Evolutionary conservation across 805 yeast genomes (phyloP).

Genomic region (Teunomyces stri): DNA sequence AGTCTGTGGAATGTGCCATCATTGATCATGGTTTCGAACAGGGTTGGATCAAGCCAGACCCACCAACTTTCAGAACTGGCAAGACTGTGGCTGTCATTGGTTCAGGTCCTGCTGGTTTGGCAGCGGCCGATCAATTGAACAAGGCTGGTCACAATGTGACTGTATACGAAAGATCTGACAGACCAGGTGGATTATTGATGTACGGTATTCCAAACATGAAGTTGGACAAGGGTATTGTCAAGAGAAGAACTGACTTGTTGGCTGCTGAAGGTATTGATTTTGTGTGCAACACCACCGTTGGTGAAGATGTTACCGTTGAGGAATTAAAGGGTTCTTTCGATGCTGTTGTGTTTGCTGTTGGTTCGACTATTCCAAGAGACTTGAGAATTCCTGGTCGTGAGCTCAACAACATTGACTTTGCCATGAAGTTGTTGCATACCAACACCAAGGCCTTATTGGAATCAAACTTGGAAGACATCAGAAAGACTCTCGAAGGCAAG

Average conservation of each 20-base stretch:
- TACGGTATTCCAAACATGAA: conserved; percentile 99
- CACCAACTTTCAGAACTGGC: conserved; percentile 81
- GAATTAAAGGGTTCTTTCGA: conserved; percentile 64
- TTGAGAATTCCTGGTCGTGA: conserved; percentile 92
- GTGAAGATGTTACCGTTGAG: conserved; percentile 74
- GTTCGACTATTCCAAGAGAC: conserved; percentile 96
- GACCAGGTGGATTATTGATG: conserved; percentile 97
- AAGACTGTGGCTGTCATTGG: conserved; percentile 85
- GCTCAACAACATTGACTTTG: conserved; percentile 84
- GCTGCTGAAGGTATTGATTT: conserved; percentile 87
- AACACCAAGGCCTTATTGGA: conserved; percentile 90
- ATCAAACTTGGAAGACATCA: conserved; percentile 73
- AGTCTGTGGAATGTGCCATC: conserved; percentile 92
- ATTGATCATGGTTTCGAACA: conserved; percentile 94
- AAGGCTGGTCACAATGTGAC: conserved; percentile 92
- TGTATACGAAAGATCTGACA: conserved; percentile 89
- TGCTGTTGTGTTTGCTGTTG: conserved; percentile 89
- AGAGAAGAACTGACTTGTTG: conserved; percentile 88
- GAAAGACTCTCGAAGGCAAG: conserved; percentile 73
- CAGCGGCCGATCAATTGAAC: conserved; percentile 95
- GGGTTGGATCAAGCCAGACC: conserved; percentile 90
- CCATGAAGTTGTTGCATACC: conserved; percentile 85
- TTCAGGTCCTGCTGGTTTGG: conserved; percentile 96
- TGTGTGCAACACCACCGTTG: conserved; percentile 73
- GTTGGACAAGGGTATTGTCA: conserved; percentile 87